A percentile compares a stretch with the other conserved stretches of the same genome.
phyloP scores from a whole-genome alignment of 805 yeast species.

The Candida chauliodis region DNA sequence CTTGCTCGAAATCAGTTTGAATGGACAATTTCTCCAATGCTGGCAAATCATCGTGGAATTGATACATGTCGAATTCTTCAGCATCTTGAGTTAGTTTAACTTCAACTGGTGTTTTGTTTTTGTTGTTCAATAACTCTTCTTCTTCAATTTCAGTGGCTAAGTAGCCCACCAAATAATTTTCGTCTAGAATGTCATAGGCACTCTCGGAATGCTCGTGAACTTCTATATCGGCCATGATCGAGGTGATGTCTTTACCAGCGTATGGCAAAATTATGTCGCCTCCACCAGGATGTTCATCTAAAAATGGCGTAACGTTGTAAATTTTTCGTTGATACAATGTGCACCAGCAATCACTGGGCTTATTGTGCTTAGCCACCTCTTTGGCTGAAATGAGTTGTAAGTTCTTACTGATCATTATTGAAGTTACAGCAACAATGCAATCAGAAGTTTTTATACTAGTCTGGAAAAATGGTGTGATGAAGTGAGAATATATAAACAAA shows the following conservation, averaged over 20 bases:
- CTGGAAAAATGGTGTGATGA: conserved; percentile 2
- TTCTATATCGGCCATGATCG: conserved; percentile 67
- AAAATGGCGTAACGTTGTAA: conserved; percentile 73
- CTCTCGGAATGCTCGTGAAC: conserved; percentile 80
- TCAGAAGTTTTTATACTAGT: background rate
- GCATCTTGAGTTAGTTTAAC: conserved; percentile 42
- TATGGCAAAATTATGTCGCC: conserved; percentile 52
- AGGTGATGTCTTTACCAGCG: conserved; percentile 64
- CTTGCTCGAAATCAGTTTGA: conserved; percentile 73
- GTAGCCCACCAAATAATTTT: conserved; percentile 74
- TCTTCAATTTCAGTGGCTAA: conserved; percentile 81
- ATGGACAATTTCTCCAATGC: conserved; percentile 68
- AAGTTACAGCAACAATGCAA: background rate
- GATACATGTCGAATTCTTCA: conserved; percentile 29
- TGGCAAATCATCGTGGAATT: conserved; percentile 62
- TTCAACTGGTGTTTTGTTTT: conserved; percentile 55
- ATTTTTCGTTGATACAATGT: conserved; percentile 75
- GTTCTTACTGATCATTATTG: conserved; percentile 7
- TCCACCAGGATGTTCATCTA: conserved; percentile 74
- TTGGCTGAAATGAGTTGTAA: conserved; percentile 60
- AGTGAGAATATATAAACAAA: background rate
- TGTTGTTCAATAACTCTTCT: conserved; percentile 60
- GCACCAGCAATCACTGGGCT: conserved; percentile 68
- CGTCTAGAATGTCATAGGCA: conserved; percentile 84
- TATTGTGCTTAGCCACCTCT: conserved; percentile 52